A percentile compares a stretch with the other conserved stretches of the same genome.
Conservation (phyloP, 495 filamentous ascomycete genomes). For the Penicillium herquei region DNA sequence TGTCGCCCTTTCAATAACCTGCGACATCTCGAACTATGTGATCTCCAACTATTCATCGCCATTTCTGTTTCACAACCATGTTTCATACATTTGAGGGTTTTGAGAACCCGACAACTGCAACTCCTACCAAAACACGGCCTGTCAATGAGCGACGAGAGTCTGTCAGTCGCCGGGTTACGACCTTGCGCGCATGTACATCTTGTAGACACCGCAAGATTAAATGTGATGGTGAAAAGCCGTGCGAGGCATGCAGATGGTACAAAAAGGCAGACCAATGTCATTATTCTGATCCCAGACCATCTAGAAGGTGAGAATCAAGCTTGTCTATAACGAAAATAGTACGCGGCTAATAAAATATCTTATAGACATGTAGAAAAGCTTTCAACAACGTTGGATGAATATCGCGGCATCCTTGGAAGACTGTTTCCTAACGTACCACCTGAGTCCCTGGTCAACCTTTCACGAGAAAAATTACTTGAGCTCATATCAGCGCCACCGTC, state of each 20-base stretch:
- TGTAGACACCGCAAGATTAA: conserved; percentile 51
- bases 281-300: conserved; percentile 43
- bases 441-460: conserved; percentile 40
- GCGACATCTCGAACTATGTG: conserved; percentile 13
- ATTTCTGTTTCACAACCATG: conserved; percentile 22
- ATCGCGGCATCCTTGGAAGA: conserved; percentile 34
- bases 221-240: conserved; percentile 48
- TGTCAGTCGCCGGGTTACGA: conserved; percentile 38
- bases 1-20: background rate
- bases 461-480: conserved; percentile 51
- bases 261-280: conserved; percentile 45
- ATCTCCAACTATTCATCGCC: conserved; percentile 5
- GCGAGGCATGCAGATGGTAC: conserved; percentile 48
- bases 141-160: conserved; percentile 36
- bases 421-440: conserved; percentile 38
- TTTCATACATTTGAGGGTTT: conserved; percentile 47
- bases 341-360: background rate
- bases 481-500: conserved; percentile 25
- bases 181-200: conserved; percentile 44
- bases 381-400: conserved; percentile 41
- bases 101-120: conserved; percentile 32
- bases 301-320: conserved; percentile 29
- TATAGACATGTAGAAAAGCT: conserved; percentile 44
- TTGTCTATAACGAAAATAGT: background rate
- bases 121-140: conserved; percentile 26